Conservation (phyloP, 805 yeast genomes). For the Candida orba region DNA sequence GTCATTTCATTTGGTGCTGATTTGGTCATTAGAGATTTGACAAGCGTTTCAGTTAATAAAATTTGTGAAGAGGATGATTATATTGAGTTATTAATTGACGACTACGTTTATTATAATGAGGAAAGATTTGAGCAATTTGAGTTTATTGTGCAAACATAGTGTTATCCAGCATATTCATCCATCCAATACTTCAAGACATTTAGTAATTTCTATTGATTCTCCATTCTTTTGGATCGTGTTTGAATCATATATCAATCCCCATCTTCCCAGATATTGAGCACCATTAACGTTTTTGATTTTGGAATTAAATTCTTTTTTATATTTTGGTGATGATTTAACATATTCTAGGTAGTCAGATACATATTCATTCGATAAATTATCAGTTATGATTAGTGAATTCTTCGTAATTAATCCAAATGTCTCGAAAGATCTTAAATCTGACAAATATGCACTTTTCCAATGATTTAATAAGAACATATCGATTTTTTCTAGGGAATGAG, state of each 20-base stretch:
- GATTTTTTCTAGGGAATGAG: conserved; percentile 16
- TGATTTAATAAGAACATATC: conserved; percentile 38
- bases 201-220: conserved; percentile 14
- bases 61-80: conserved; percentile 37
- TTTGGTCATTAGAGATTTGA: conserved; percentile 67
- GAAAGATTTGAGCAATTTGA: background rate
- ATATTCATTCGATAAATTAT: conserved; percentile 28
- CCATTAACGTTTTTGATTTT: conserved; percentile 25
- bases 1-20: conserved; percentile 72
- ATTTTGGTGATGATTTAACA: conserved; percentile 31
- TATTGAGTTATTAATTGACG: conserved; percentile 30
- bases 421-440: conserved; percentile 37
- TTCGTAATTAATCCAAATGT: conserved; percentile 31
- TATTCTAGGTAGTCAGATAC: conserved; percentile 34
- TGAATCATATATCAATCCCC: conserved; percentile 35
- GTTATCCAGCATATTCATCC: background rate
- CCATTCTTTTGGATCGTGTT: conserved; percentile 16
- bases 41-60: conserved; percentile 49
- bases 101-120: conserved; percentile 15
- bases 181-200: conserved; percentile 15
- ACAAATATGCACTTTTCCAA: conserved; percentile 30
- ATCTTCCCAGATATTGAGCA: conserved; percentile 27
- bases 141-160: background rate
- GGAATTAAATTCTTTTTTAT: conserved; percentile 26
- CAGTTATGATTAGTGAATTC: conserved; percentile 34